A percentile compares a stretch with the other conserved stretches of the same genome.
Evolutionary conservation across 768 basidiomycete species (phyloP).

Genomic region (Suillus sp.): DNA sequence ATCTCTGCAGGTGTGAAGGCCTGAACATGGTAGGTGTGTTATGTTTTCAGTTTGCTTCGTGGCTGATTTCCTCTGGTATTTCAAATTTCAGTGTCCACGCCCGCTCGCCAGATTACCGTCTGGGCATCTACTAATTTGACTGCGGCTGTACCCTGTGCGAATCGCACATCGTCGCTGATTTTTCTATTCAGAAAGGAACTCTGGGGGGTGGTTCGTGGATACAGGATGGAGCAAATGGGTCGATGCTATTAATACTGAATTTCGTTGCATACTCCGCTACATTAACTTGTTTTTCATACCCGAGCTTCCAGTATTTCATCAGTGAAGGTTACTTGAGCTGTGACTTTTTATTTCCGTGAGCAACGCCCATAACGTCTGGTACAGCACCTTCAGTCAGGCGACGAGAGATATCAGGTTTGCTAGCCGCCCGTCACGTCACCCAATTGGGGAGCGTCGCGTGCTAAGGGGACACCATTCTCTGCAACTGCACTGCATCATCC

Average conservation of each 20-base stretch:
- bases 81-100: background rate
- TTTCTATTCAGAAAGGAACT: background rate
- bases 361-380: background rate
- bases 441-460: slow-evolving; percentile 19
- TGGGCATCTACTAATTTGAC: background rate
- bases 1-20: slow-evolving; percentile 51
- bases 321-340: background rate
- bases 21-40: slow-evolving; percentile 6
- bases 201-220: background rate
- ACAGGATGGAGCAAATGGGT: background rate
- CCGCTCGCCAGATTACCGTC: background rate
- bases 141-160: too few species aligned
- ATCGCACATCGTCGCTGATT: background rate
- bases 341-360: slow-evolving; percentile 7
- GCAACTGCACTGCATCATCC: slow-evolving; percentile 19
- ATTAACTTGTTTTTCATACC: background rate
- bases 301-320: slow-evolving; percentile 1
- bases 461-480: slow-evolving; percentile 6
- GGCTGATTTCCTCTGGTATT: background rate
- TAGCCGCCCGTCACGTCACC: slow-evolving; percentile 1
- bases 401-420: background rate
- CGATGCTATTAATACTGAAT: background rate
- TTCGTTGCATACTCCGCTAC: slow-evolving; percentile 3
- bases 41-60: background rate
- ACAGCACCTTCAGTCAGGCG: background rate